Evolutionary conservation across 2,329 filamentous ascomycete genomes (phyloP).

Genomic region (Cercospora zeina): DNA sequence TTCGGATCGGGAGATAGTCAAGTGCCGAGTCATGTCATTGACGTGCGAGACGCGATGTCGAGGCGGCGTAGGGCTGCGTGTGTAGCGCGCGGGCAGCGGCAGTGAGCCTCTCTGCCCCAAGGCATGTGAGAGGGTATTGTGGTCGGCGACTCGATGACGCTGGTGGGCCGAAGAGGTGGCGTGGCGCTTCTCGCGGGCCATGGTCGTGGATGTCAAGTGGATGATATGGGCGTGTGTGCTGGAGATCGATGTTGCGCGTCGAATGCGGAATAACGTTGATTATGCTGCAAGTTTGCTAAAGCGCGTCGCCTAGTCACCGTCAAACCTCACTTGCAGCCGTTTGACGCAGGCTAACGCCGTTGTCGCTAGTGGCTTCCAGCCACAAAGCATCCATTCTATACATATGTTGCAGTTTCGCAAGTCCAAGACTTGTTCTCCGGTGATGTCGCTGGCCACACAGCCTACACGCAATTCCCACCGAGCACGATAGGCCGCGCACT

Average conservation of each 20-base stretch:
- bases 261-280: background rate
- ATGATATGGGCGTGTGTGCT: background rate
- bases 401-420: background rate
- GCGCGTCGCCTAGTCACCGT: constrained; percentile 3
- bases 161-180: background rate
- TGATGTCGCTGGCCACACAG: too few relatives aligned
- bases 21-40: background rate
- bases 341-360: background rate
- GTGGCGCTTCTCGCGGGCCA: background rate
- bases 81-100: background rate
- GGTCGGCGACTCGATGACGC: background rate
- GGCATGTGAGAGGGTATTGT: background rate
- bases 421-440: too few relatives aligned
- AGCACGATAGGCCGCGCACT: background rate
- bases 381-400: background rate
- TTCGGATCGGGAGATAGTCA: background rate
- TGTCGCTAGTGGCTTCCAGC: constrained; percentile 1
- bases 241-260: background rate
- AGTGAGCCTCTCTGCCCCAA: background rate
- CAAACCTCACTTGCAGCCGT: constrained; percentile 4
- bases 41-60: background rate
- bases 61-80: background rate
- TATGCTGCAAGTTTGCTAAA: constrained; percentile 9
- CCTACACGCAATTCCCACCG: too few relatives aligned
- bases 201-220: background rate